Base-by-base conservation (phyloP, 257 asterid genomes). In the Plantago elongata region DNA sequence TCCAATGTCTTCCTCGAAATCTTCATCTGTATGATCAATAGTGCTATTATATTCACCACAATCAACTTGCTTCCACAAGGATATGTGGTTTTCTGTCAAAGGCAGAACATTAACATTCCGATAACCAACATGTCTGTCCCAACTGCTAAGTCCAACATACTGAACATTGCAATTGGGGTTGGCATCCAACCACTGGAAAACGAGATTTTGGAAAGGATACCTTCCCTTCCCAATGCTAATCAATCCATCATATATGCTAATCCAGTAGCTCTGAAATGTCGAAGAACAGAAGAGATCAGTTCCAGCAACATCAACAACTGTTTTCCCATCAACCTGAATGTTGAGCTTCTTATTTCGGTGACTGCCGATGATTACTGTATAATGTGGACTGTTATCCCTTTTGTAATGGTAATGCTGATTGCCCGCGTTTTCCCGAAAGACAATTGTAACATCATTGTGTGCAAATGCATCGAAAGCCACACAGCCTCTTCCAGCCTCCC, bases 401-500 rank as follows among this genome's bases (percentile, higher is more conserved):
- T 93, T 93, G 88, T 93, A 93, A 81, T 93, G 97, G 80, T 89
- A 93, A 56, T 87, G 94, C 75, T 89, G 99, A 69, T 95, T 89
- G 64, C 96, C 96, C 0, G 94, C 84, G 27, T 84, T 92, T 79
- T 93, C 99, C 11, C 99, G 76, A 55, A 93, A 93, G 69, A 93
- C 99, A 9, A 93, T 68, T 6, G 99, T 93, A 14, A 93, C 96
- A 56, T 93, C 99, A 9, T 93, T 93, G 74, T 83, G 90, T 3
- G 97, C 99, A 22, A 93, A 93, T 52, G 99, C 99, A 76, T 93
- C 99, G 49, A 93, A 93, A 29, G 99, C 88, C 42, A 93, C 85
- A 67, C 99, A 93, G 30, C 99, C 99, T 69, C 99, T 75, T 48
- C 99, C 99, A 3, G 97, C 97, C 80, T 89, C 97, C 69, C 80